Base-by-base conservation (phyloP, 2,329 filamentous ascomycete genomes). In the Parastagonospora avenae region DNA sequence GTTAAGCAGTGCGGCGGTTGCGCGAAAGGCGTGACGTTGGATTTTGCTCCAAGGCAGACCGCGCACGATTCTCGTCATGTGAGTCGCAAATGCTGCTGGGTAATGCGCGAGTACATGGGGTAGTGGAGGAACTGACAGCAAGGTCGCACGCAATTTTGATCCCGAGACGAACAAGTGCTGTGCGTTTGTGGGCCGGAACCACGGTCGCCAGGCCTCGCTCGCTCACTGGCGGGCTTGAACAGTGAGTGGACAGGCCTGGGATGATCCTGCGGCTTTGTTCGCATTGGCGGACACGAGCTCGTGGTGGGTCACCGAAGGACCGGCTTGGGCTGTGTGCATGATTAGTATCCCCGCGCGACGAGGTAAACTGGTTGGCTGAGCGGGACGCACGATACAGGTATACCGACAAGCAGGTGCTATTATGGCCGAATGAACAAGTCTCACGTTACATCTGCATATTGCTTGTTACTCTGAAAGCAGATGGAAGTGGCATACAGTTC, bases 71-170 rank as follows among this genome's bases (percentile, higher is more conserved):
- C 54, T 55, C 61, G 66, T 75, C 72, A 75, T 73, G 72, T 75
- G 72, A 75, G 70, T 59, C 54, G 50, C 62, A 63, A 55, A 61
- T 57, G 61, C 67, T 72, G 72, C 72, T 73, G 71, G 72, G 70
- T 68, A 66, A 61, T 62, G 59, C 64, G 66, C 64, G 54, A 58
- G 66, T 64, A 66, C 66, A 64, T 67, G 62, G 63, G 50, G 52
- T 12, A 59, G 67, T 57, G 62, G 68, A 66, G 66, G 62, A 49
- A 47, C 60, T 62, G 56, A 54, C 54, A 52, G 57, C 52, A 60
- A 62, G 57, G 64, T 69, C 68, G 68, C 70, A 72, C 68, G 61
- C 56, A 71, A 71, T 69, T 72, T 72, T 72, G 69, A 67, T 72
- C 69, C 66, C 66, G 67, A 64, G 70, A 71, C 66, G 63, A 63